These are phyloP conservation scores for Penicillium angulare DNA, from an alignment of 495 filamentous ascomycete genomes.

Conservation along the genomic window DNA sequence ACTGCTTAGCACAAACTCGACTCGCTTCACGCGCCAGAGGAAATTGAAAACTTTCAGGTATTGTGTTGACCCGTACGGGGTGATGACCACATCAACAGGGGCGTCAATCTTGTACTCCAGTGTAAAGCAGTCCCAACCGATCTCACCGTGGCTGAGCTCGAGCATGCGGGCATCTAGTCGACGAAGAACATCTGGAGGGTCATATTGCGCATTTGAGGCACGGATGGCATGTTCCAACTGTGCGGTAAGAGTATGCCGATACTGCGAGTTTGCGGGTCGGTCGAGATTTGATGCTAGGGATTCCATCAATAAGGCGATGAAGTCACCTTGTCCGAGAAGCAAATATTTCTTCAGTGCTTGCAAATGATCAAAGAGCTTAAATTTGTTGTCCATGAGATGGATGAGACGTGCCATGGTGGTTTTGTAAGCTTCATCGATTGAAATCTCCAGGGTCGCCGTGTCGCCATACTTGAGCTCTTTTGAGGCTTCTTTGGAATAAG, in stretches of 20 bases:
- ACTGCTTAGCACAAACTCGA: conserved; percentile 87
- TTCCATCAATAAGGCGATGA: conserved; percentile 97
- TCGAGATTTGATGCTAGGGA: conserved; percentile 89
- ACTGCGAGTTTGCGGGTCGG: conserved; percentile 91
- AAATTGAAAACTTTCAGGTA: conserved; percentile 99
- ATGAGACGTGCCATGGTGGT: conserved; percentile 97
- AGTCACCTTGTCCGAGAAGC: conserved; percentile 92
- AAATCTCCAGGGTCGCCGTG: conserved; percentile 83
- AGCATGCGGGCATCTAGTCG: conserved; percentile 95
- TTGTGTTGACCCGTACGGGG: conserved; percentile 87
- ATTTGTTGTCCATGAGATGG: conserved; percentile 87
- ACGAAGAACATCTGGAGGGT: conserved; percentile 86
- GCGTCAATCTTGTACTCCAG: conserved; percentile 98
- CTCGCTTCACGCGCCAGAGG: conserved; percentile 96
- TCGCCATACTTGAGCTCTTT: conserved; percentile 93
- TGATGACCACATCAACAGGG: conserved; percentile 95
- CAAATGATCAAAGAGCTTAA: conserved; percentile 90
- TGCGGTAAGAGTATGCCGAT: conserved; percentile 91
- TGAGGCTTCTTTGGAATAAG: conserved; percentile 90
- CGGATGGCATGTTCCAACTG: conserved; percentile 97
- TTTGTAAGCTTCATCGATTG: conserved; percentile 96
- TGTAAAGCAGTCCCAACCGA: conserved; percentile 99
- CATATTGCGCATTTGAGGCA: conserved; percentile 94
- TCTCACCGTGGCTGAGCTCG: conserved; percentile 91
- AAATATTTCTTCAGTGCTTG: conserved; percentile 92